phyloP scores from a whole-genome alignment of 1,284 basidiomycete genomes.

The Microbotryum lychnidis-dioicae region DNA sequence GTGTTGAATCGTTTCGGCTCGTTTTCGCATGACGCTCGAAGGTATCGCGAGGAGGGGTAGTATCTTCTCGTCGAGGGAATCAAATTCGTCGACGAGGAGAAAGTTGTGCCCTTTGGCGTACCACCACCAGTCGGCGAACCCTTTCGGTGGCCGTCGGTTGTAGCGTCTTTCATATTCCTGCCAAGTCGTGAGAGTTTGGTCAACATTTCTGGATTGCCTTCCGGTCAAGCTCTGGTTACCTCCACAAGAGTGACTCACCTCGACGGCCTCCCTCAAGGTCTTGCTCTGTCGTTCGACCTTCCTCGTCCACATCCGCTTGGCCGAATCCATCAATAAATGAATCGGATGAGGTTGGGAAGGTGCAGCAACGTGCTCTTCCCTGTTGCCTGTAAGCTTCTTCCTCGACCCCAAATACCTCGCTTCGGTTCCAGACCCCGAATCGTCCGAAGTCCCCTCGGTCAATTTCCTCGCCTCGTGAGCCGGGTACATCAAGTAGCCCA shows the following conservation, averaged over 20 bases:
- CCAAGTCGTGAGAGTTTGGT: too few relatives aligned
- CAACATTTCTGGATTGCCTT: too few relatives aligned
- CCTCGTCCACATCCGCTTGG: constrained; percentile 3
- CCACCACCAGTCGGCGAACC: constrained; percentile 29
- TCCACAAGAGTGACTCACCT: background rate
- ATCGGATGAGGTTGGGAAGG: constrained; percentile 21
- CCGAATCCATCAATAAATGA: constrained; percentile 8
- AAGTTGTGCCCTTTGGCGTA: constrained; percentile 29
- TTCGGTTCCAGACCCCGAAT: too few relatives aligned
- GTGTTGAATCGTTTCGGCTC: constrained; percentile 18
- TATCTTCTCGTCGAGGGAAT: constrained; percentile 28
- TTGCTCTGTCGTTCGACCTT: constrained; percentile 18
- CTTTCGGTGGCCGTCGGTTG: constrained; percentile 20
- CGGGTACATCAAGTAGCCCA: too few relatives aligned
- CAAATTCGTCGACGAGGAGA: constrained; percentile 35
- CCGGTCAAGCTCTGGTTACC: too few relatives aligned
- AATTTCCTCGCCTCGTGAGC: too few relatives aligned
- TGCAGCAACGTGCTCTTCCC: background rate
- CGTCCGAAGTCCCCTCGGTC: too few relatives aligned
- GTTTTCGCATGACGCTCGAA: constrained; percentile 7
- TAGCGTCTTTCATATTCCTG: constrained; percentile 27
- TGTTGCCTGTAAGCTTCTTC: too few relatives aligned
- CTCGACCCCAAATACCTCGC: too few relatives aligned
- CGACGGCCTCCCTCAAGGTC: constrained; percentile 20
- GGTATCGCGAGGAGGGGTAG: constrained; percentile 29